A percentile compares a stretch with the other conserved stretches of the same genome.
These are phyloP conservation scores for Diplotaxis tenuifolia DNA, from an alignment of 345 rosid species.

Conservation along the genomic window DNA sequence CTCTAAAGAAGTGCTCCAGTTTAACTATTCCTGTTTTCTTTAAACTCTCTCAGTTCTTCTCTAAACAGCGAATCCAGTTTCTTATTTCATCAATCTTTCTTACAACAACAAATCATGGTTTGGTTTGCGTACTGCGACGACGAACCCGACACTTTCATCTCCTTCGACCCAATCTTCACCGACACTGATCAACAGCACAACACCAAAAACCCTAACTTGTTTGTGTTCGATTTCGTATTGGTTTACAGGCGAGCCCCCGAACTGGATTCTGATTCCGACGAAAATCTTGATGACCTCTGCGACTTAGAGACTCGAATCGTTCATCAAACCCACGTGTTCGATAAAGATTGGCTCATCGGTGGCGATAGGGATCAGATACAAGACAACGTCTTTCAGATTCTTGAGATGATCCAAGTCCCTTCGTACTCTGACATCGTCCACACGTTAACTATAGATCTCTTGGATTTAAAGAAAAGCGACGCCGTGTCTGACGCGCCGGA, in stretches of 20 bases:
- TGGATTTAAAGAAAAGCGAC: not conserved
- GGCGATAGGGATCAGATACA: conserved; percentile 1
- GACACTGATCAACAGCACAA: too few relatives aligned
- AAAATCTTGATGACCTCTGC: not conserved
- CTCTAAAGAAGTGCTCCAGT: not conserved
- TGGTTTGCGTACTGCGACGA: not conserved
- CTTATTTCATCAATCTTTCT: not conserved
- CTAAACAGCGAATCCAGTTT: not conserved
- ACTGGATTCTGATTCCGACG: not conserved
- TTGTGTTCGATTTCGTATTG: not conserved
- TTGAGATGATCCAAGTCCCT: conserved; percentile 3
- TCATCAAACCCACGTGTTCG: not conserved
- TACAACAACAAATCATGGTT: not conserved
- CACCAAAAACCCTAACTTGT: not conserved
- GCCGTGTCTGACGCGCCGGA: not conserved
- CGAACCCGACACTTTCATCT: not conserved
- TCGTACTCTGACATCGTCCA: not conserved
- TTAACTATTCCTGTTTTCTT: not conserved
- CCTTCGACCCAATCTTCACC: not conserved
- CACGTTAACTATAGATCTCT: not conserved
- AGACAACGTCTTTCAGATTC: not conserved
- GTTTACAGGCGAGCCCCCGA: not conserved
- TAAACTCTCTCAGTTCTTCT: not conserved
- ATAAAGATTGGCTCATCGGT: conserved; percentile 3
- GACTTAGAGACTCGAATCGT: not conserved